phyloP scores from a whole-genome alignment of 129 eudicot species.

The Saposhnikovia divaricata region DNA sequence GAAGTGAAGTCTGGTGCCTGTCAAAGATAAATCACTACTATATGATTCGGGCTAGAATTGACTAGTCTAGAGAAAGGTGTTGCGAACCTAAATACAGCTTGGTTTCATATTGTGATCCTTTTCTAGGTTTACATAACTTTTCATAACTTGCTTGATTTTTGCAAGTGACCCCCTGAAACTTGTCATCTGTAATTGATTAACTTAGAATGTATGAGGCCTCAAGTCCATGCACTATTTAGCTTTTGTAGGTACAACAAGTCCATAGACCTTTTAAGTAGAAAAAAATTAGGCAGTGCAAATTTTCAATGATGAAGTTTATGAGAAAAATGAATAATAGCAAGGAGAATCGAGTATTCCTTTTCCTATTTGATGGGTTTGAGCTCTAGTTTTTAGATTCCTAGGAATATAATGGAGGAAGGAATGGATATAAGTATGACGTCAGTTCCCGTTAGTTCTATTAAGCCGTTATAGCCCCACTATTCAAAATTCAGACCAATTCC shows the following conservation, averaged over 20 bases:
- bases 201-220: neutral
- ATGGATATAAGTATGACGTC: neutral
- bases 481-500: no score
- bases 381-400: neutral
- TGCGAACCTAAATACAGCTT: no score
- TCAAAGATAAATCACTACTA: no score
- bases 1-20: no score
- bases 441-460: neutral
- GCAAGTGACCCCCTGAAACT: neutral
- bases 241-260: neutral
- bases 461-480: neutral
- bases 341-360: neutral
- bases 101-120: no score
- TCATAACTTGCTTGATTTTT: no score
- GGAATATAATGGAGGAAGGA: neutral
- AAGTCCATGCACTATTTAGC: neutral
- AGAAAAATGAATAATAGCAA: neutral
- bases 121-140: no score
- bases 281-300: neutral
- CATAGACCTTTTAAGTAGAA: neutral
- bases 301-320: neutral
- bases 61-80: no score
- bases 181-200: no score
- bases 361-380: neutral
- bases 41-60: no score